Conservation (phyloP, 1,284 basidiomycete genomes). For the Moesziomyces globuligerus region DNA sequence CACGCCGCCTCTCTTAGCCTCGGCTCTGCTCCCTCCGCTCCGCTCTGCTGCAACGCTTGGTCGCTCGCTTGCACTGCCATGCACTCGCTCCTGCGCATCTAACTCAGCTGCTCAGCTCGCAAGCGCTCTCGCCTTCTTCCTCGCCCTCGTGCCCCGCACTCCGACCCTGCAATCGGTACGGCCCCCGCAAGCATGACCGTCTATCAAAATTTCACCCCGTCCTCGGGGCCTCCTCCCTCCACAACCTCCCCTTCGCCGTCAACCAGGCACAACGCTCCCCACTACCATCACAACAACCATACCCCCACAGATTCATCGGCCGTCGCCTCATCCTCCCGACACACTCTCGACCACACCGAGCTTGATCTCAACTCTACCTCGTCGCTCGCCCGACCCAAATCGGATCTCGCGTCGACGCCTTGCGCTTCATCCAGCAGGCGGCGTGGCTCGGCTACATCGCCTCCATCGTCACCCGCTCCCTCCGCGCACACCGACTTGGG, state of each 20-base stretch:
- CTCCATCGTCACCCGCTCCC: conserved; percentile 21
- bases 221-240: background rate
- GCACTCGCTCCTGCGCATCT: conserved; percentile 12
- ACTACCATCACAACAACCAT: conserved; percentile 10
- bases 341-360: conserved; percentile 15
- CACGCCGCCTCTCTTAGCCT: conserved; percentile 1
- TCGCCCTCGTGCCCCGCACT: too few relatives aligned
- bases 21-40: conserved; percentile 18
- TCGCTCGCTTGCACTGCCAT: conserved; percentile 8
- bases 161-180: background rate
- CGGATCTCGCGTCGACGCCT: background rate
- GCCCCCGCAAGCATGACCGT: conserved; percentile 7
- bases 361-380: background rate
- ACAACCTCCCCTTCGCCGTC: conserved; percentile 2
- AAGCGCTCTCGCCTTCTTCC: conserved; percentile 3
- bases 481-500: background rate
- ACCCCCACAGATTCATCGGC: background rate
- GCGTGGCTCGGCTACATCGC: conserved; percentile 16
- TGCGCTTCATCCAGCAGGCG: conserved; percentile 4
- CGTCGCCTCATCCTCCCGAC: conserved; percentile 24
- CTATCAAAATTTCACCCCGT: conserved; percentile 4
- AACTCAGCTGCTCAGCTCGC: conserved; percentile 25
- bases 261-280: background rate
- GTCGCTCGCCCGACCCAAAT: conserved; percentile 2
- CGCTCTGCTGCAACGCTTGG: background rate